Percentiles rank a stretch among this genome's conserved stretches.
phyloP scores from a whole-genome alignment of 345 rosid genomes.

The Populus tremula region DNA sequence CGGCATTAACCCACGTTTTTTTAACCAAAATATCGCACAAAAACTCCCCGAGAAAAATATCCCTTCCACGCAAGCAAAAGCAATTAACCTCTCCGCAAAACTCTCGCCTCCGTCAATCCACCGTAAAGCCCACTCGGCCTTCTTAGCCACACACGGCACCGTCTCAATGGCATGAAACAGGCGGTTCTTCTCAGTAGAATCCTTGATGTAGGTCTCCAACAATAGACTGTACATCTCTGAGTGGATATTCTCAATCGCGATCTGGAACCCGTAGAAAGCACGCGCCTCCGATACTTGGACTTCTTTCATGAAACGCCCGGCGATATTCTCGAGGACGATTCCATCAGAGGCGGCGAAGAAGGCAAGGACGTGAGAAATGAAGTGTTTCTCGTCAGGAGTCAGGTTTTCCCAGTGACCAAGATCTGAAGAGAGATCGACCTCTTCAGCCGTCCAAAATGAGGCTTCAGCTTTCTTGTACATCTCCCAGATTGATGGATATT shows the following conservation, averaged over 20 bases:
- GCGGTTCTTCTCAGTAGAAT: slow-evolving; percentile 51
- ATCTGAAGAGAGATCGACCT: slow-evolving; percentile 86
- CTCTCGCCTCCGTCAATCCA: slow-evolving; percentile 84
- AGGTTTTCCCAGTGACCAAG: slow-evolving; percentile 73
- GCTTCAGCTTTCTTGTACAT: slow-evolving; percentile 99
- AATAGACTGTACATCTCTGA: slow-evolving; percentile 97
- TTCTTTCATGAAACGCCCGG: slow-evolving; percentile 86
- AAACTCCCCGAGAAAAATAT: slow-evolving; percentile 93
- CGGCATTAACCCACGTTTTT: slow-evolving; percentile 90
- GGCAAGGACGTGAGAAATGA: slow-evolving; percentile 84
- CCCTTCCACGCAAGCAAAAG: slow-evolving; percentile 95
- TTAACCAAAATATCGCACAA: slow-evolving; percentile 88
- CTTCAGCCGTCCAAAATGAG: slow-evolving; percentile 98
- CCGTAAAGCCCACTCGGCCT: slow-evolving; percentile 69
- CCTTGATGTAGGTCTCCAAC: slow-evolving; percentile 85
- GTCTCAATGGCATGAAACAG: slow-evolving; percentile 74
- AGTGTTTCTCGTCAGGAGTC: slow-evolving; percentile 69
- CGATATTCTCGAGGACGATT: slow-evolving; percentile 84
- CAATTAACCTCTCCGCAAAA: slow-evolving; percentile 73
- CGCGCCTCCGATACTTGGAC: slow-evolving; percentile 92
- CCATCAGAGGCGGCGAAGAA: slow-evolving; percentile 98
- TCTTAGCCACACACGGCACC: slow-evolving; percentile 69
- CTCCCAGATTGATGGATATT: slow-evolving; percentile 90
- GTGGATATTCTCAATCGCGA: slow-evolving; percentile 91
- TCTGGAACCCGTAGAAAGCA: slow-evolving; percentile 96